A percentile compares a stretch with the other conserved stretches of the same genome.
phyloP scores from a whole-genome alignment of 345 rosid species.

The Salix purpurea region DNA sequence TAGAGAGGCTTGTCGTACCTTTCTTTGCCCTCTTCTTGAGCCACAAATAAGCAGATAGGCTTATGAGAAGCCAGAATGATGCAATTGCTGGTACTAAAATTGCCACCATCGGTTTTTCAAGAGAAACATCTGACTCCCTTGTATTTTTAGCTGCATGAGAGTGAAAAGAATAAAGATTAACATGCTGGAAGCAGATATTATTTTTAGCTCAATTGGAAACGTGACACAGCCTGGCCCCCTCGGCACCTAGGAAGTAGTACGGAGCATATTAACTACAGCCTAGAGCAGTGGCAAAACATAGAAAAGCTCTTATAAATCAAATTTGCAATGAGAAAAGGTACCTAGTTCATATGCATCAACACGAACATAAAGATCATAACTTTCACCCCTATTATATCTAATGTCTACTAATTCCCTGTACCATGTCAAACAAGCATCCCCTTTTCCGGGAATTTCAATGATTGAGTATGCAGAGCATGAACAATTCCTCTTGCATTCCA shows the following conservation, averaged over 20 bases:
- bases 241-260: too few species aligned
- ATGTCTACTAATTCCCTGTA: conserved; percentile 1
- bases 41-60: not conserved
- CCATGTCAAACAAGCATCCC: conserved; percentile 11
- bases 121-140: not conserved
- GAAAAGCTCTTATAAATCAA: not conserved
- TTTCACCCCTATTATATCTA: not conserved
- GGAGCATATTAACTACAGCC: too few species aligned
- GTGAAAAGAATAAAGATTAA: not conserved
- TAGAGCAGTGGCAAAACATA: too few species aligned
- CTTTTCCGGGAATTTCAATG: conserved; percentile 3
- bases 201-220: too few species aligned
- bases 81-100: not conserved
- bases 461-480: conserved; percentile 8
- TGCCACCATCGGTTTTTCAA: not conserved
- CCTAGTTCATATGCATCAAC: conserved; percentile 17
- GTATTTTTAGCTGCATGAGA: not conserved
- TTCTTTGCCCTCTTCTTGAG: too few species aligned
- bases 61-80: not conserved
- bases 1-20: not conserved
- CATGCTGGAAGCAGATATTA: too few species aligned
- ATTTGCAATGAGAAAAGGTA: not conserved
- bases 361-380: conserved; percentile 10
- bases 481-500: conserved; percentile 4
- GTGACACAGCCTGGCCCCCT: too few species aligned